These are phyloP conservation scores for Aspergillus oerlinghausenensis DNA, from an alignment of 2,329 filamentous ascomycete genomes.

Conservation along the genomic window DNA sequence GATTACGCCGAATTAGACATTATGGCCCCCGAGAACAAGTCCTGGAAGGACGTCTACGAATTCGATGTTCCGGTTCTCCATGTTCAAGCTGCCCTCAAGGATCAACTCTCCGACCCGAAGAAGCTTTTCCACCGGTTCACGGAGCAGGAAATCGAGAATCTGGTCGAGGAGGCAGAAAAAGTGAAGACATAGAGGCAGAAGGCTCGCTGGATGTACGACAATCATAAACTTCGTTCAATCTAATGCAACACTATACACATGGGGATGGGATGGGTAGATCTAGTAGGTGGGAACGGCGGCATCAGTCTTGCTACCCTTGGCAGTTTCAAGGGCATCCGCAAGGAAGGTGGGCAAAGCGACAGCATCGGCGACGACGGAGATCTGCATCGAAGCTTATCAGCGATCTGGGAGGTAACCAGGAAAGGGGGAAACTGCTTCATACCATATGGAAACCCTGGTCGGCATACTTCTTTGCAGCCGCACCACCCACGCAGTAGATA, in stretches of 20 bases:
- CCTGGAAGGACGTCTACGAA: constrained; percentile 59
- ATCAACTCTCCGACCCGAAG: constrained; percentile 52
- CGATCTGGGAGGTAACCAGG: background rate
- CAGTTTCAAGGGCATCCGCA: constrained; percentile 29
- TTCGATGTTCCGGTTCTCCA: constrained; percentile 63
- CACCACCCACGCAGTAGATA: constrained; percentile 52
- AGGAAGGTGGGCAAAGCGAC: constrained; percentile 42
- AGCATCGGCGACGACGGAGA: constrained; percentile 44
- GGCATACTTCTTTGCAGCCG: constrained; percentile 49
- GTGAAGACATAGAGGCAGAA: background rate
- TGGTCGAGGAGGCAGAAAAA: constrained; percentile 49
- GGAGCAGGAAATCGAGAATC: constrained; percentile 50
- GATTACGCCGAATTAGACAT: constrained; percentile 58
- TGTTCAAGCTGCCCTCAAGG: constrained; percentile 42
- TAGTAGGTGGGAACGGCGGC: constrained; percentile 10
- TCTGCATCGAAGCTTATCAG: constrained; percentile 17
- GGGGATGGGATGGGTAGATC: background rate
- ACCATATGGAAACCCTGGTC: constrained; percentile 54
- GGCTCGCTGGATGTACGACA: background rate
- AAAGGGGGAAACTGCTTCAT: constrained; percentile 15
- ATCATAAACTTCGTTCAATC: background rate
- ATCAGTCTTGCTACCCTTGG: constrained; percentile 22
- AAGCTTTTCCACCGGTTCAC: constrained; percentile 63
- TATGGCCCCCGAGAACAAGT: constrained; percentile 49
- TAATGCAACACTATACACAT: background rate